Percentiles rank a stretch among this genome's conserved stretches.
Conservation (phyloP, 176 grass and related monocot species). For the Eleusine indica region DNA sequence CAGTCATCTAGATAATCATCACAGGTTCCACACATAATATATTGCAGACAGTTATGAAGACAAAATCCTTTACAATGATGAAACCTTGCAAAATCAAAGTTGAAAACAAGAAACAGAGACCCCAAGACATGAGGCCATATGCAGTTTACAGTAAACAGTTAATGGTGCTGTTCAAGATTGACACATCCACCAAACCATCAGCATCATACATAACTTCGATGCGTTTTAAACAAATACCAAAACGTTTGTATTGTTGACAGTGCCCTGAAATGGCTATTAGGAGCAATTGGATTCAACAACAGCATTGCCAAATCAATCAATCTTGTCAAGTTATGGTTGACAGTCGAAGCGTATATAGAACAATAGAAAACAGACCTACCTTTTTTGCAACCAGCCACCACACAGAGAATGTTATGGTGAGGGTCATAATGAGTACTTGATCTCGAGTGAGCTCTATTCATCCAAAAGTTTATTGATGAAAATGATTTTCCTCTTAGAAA, state of each 20-base stretch:
- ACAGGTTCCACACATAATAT: slow-evolving; percentile 15
- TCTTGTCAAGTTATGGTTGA: neutral
- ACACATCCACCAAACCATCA: neutral
- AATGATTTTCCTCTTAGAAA: slow-evolving; percentile 68
- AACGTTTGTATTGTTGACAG: neutral
- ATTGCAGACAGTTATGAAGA: neutral
- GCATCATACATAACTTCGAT: neutral
- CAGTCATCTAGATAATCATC: slow-evolving; percentile 19
- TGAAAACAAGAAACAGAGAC: slow-evolving; percentile 3
- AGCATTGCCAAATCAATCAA: slow-evolving; percentile 12
- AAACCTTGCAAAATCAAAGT: slow-evolving; percentile 18
- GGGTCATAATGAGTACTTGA: slow-evolving; percentile 98
- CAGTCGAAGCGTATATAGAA: slow-evolving; percentile 24
- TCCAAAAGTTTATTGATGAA: slow-evolving; percentile 94
- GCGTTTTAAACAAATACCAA: slow-evolving; percentile 1
- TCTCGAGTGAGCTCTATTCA: slow-evolving; percentile 83
- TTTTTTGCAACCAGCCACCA: slow-evolving; percentile 87
- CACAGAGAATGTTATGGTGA: slow-evolving; percentile 91
- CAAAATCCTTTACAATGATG: slow-evolving; percentile 29
- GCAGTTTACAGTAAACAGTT: slow-evolving; percentile 10
- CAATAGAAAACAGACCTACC: slow-evolving; percentile 36
- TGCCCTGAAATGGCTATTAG: neutral
- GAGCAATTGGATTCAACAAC: neutral
- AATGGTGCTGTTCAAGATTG: neutral
- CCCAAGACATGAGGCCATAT: neutral